Conservation (phyloP, 2,329 filamentous ascomycete genomes). For the Talaromyces sp. region DNA sequence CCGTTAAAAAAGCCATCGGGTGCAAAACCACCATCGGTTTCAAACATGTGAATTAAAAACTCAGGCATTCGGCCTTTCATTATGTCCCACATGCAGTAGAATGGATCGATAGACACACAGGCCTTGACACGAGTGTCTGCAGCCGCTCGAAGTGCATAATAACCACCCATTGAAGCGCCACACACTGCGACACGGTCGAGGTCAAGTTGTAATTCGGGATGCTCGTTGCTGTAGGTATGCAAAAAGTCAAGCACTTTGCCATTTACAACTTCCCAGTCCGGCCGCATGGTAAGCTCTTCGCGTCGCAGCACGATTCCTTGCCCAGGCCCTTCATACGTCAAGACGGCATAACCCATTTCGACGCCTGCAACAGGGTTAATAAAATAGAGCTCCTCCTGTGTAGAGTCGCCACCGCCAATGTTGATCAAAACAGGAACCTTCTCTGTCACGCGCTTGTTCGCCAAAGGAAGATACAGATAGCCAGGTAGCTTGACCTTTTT, state of each 20-base stretch:
- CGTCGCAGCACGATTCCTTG: conserved; percentile 40
- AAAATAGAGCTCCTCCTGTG: conserved; percentile 44
- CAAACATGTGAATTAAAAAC: too few relatives aligned
- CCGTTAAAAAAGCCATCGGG: too few relatives aligned
- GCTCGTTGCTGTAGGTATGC: conserved; percentile 20
- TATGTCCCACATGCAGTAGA: background rate
- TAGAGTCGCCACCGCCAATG: conserved; percentile 36
- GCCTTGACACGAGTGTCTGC: background rate
- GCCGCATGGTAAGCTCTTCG: conserved; percentile 29
- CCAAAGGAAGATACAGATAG: conserved; percentile 36
- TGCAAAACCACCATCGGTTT: too few relatives aligned
- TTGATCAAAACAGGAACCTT: conserved; percentile 37
- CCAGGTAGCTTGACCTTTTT: conserved; percentile 31
- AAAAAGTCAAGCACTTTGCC: conserved; percentile 30
- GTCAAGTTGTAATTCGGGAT: conserved; percentile 21
- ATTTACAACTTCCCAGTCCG: conserved; percentile 40
- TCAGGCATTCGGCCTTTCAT: background rate
- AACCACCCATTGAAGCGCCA: conserved; percentile 45
- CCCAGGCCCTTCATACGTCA: conserved; percentile 48
- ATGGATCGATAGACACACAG: background rate
- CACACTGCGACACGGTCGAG: conserved; percentile 31
- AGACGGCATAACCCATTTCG: conserved; percentile 40
- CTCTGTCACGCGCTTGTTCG: conserved; percentile 19
- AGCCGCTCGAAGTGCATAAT: conserved; percentile 42
- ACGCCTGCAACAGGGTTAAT: conserved; percentile 25